A percentile compares a stretch with the other conserved stretches of the same genome.
phyloP scores from a whole-genome alignment of 2,329 filamentous ascomycete species.

The Pseudogymnoascus sp. region DNA sequence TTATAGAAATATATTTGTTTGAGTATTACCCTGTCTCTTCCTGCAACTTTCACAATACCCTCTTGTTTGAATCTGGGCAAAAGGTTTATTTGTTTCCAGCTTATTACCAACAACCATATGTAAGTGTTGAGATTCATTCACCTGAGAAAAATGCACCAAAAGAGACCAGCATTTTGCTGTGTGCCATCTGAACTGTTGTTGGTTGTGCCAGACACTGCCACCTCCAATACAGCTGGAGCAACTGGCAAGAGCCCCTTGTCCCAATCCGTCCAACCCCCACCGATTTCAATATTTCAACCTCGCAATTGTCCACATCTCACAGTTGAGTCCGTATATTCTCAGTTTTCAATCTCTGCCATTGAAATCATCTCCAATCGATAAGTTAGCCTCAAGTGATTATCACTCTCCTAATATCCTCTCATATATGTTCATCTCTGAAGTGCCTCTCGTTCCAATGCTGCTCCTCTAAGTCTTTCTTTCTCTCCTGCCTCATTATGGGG shows the following conservation, averaged over 20 bases:
- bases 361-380: neutral
- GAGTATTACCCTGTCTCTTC: neutral
- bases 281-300: neutral
- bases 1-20: constrained; percentile 3
- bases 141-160: neutral
- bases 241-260: neutral
- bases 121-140: neutral
- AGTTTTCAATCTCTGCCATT: neutral
- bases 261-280: neutral
- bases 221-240: neutral
- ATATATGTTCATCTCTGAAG: neutral
- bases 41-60: neutral
- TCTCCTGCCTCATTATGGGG: constrained; percentile 13
- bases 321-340: neutral
- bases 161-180: neutral
- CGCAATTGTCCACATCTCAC: neutral
- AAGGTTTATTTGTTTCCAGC: neutral
- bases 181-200: neutral
- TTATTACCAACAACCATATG: neutral
- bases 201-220: neutral
- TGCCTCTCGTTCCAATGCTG: neutral
- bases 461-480: neutral
- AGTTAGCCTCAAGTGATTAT: neutral
- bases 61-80: neutral
- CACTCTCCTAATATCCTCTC: neutral